phyloP scores from a whole-genome alignment of 2,329 filamentous ascomycete species.

The Stemphylium vesicarium region DNA sequence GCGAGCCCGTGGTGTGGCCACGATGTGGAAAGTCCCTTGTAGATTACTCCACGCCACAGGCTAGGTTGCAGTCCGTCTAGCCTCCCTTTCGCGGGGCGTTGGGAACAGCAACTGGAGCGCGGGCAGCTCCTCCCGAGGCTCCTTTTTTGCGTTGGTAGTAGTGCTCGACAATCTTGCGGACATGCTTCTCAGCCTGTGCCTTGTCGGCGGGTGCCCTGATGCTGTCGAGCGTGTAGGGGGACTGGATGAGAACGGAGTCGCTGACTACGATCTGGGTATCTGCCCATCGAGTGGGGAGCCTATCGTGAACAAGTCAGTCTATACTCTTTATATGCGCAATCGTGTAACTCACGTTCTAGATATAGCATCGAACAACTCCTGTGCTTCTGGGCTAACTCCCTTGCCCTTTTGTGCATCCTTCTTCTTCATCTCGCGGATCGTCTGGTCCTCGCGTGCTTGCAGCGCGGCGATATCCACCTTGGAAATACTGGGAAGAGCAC shows the following conservation, averaged over 20 bases:
- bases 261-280: conserved; percentile 65
- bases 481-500: conserved; percentile 53
- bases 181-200: conserved; percentile 49
- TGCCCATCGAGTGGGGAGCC: conserved; percentile 65
- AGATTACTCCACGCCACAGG: not conserved
- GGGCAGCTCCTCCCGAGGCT: conserved; percentile 22
- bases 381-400: conserved; percentile 66
- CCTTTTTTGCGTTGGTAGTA: conserved; percentile 52
- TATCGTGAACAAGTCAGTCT: conserved; percentile 24
- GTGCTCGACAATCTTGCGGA: conserved; percentile 56
- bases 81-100: conserved; percentile 42
- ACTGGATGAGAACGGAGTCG: conserved; percentile 64
- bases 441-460: conserved; percentile 61
- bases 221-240: conserved; percentile 64
- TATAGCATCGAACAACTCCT: conserved; percentile 68
- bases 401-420: conserved; percentile 64
- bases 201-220: conserved; percentile 56
- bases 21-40: too few species aligned
- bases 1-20: too few species aligned
- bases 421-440: conserved; percentile 63
- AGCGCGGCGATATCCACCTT: conserved; percentile 62
- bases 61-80: not conserved
- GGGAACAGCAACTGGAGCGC: conserved; percentile 39
- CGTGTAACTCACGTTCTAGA: conserved; percentile 58
- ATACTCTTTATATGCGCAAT: not conserved